Evolutionary conservation across 495 filamentous ascomycete species (phyloP), one percentile per base, ranked within the genome.

Genomic region (Annulohypoxylon bovei): DNA sequence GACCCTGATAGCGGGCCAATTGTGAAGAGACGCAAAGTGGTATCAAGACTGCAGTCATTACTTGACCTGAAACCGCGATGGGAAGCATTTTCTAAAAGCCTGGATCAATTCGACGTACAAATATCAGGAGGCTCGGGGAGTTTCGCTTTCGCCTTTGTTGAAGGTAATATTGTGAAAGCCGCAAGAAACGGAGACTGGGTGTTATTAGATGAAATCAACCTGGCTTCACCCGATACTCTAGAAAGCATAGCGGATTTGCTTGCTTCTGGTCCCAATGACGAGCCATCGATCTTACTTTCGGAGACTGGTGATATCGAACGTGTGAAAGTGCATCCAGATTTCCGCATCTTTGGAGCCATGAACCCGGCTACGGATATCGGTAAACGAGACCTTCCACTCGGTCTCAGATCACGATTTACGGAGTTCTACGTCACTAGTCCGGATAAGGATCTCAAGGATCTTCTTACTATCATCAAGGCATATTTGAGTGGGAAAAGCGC

Each of bases 301-400:
- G 96, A 99, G 79, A 93, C 93, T 37, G 96, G 95, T 54, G 91
- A 94, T 63, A 90, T 94, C 23, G 93, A 98, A 76, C 87, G 93
- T 44, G 89, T 98, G 7, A 88, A 89, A 56, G 94, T 94, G 1
- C 95, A 99, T 76, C 91, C 92, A 2, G 88, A 97, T 71, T 99
- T 99, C 77, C 89, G 96, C 32, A 91, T 99, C 23, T 98, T 99
- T 78, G 96, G 92, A 23, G 95, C 95, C 46, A 99, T 99, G 96
- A 99, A 99, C 74, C 96, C 96, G 46, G 95, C 96, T 9, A 98
- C 95, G 11, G 96, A 99, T 83, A 88, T 97, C 62, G 96, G 96
- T 32, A 99, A 98, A 81, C 88, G 93, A 61, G 95, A 98, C 77
- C 83, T 99, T 3, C 94, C 94, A 0, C 87, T 90, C 55, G 93